These are phyloP conservation scores for Phytophthora multivora DNA, from an alignment of 352 stramenopile species.

Conservation along the genomic window DNA sequence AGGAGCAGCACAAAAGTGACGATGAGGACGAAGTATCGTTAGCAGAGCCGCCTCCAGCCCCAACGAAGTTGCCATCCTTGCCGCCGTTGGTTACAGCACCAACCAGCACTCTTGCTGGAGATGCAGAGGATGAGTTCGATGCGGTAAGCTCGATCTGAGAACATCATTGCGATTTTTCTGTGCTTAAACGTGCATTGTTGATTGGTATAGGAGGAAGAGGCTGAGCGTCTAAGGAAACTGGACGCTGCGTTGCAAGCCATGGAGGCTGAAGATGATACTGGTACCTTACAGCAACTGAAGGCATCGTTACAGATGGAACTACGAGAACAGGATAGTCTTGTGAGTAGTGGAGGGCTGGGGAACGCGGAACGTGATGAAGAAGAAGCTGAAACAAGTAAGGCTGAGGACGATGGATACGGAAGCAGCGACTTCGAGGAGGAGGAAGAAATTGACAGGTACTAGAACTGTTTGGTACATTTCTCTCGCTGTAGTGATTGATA, in stretches of 20 bases:
- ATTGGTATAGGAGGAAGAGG: constrained; percentile 48
- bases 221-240: constrained; percentile 58
- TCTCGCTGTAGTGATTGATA: neutral
- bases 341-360: constrained; percentile 21
- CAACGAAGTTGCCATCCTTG: constrained; percentile 25
- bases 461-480: neutral
- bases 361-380: constrained; percentile 5
- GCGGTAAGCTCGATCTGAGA: constrained; percentile 30
- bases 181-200: constrained; percentile 3
- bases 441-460: constrained; percentile 73
- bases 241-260: constrained; percentile 85
- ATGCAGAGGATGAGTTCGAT: constrained; percentile 65
- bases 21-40: constrained; percentile 23
- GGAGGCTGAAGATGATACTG: constrained; percentile 83
- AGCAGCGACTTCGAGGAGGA: constrained; percentile 88
- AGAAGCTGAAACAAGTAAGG: constrained; percentile 9
- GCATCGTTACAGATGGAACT: constrained; percentile 65
- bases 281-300: constrained; percentile 80
- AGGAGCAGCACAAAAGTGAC: constrained; percentile 10
- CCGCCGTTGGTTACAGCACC: constrained; percentile 19
- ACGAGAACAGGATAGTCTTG: constrained; percentile 49
- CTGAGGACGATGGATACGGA: constrained; percentile 55
- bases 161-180: neutral
- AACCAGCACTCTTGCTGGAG: constrained; percentile 1
- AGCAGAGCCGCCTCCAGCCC: constrained; percentile 33